Conservation (phyloP, 805 yeast species). For the Metschnikowia kunwiensis region DNA sequence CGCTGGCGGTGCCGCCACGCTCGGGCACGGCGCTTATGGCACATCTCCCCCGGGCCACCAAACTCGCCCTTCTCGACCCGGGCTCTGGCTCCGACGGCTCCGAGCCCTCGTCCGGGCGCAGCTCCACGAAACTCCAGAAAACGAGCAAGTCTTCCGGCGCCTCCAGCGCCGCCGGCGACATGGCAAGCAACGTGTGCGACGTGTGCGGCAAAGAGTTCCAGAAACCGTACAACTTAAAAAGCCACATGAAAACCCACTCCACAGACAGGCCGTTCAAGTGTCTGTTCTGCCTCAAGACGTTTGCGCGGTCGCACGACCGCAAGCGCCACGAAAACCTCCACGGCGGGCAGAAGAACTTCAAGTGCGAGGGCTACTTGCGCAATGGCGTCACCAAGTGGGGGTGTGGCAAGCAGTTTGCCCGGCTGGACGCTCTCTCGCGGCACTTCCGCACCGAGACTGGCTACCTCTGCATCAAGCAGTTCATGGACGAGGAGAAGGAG, state of each 20-base stretch:
- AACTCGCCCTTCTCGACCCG: not conserved
- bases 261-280: constrained; percentile 70
- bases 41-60: not conserved
- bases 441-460: constrained; percentile 79
- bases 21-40: constrained; percentile 1
- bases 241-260: constrained; percentile 54
- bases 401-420: constrained; percentile 68
- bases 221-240: constrained; percentile 48
- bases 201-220: constrained; percentile 45
- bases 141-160: constrained; percentile 27
- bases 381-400: constrained; percentile 69
- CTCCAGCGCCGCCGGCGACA: constrained; percentile 5
- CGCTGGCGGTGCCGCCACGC: not conserved
- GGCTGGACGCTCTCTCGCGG: constrained; percentile 74
- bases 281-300: constrained; percentile 58
- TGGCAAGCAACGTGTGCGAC: constrained; percentile 31
- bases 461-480: constrained; percentile 61
- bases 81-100: not conserved
- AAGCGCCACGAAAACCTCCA: constrained; percentile 76
- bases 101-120: not conserved
- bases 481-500: constrained; percentile 55
- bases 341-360: constrained; percentile 66
- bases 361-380: constrained; percentile 58
- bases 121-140: constrained; percentile 20
- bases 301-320: constrained; percentile 75